Conservation (phyloP, 371 early-diverging fungal genomes). For the Zychaea mexicana region DNA sequence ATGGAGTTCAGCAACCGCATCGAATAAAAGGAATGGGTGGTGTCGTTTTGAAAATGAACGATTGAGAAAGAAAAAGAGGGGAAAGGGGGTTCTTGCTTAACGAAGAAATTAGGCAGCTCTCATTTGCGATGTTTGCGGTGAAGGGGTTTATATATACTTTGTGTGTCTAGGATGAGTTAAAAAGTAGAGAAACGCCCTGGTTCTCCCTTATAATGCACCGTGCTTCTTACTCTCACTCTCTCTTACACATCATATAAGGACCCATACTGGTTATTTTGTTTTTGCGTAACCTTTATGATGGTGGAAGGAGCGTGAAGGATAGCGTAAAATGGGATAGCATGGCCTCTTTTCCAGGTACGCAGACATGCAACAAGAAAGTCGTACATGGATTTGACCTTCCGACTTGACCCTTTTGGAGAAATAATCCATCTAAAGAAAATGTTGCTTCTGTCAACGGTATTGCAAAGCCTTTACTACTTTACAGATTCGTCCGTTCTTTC, state of each 20-base stretch:
- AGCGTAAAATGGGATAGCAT: not conserved
- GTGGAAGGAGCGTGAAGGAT: not conserved
- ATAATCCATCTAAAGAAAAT: constrained; percentile 3
- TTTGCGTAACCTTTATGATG: not conserved
- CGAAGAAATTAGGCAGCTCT: too few relatives aligned
- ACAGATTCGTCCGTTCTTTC: not conserved
- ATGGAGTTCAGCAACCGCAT: not conserved
- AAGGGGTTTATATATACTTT: too few relatives aligned
- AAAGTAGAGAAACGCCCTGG: too few relatives aligned
- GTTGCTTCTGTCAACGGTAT: not conserved
- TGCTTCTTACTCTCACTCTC: not conserved
- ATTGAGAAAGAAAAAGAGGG: not conserved
- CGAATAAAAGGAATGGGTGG: not conserved
- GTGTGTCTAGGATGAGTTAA: too few relatives aligned
- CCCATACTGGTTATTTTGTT: not conserved
- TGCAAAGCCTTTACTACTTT: not conserved
- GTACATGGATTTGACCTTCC: not conserved
- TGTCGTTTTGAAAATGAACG: not conserved
- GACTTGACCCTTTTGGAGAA: not conserved
- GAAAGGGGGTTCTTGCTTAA: not conserved
- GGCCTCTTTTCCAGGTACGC: not conserved
- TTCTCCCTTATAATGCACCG: too few relatives aligned
- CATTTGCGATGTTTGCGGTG: too few relatives aligned
- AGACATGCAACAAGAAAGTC: not conserved
- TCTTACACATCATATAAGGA: too few relatives aligned